Conservation (phyloP, 148 eudicot genomes). For the Euryodendron excelsum region DNA sequence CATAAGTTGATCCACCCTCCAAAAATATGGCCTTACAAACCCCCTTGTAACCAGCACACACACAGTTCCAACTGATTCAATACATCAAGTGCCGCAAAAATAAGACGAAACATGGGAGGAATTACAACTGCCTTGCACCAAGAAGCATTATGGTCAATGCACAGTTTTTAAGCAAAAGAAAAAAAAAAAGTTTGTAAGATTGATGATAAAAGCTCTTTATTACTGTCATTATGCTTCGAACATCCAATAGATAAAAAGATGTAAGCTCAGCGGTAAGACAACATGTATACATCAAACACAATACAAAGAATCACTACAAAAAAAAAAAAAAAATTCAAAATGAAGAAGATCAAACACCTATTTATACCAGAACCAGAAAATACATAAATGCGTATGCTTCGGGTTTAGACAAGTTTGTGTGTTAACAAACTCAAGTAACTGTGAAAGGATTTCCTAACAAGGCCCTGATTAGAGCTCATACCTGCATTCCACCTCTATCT, state of each 20-base stretch:
- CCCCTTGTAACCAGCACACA: too few relatives aligned
- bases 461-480: background rate
- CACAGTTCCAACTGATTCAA: too few relatives aligned
- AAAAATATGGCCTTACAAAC: too few relatives aligned
- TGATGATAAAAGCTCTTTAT: too few relatives aligned
- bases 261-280: conserved; percentile 10
- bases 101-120: too few relatives aligned
- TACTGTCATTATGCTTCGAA: background rate
- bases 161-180: too few relatives aligned
- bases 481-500: conserved; percentile 1
- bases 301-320: conserved; percentile 25
- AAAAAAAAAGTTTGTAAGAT: too few relatives aligned
- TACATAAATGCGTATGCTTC: background rate
- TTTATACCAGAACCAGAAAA: background rate
- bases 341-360: background rate
- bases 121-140: too few relatives aligned
- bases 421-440: background rate
- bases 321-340: conserved; percentile 5
- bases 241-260: background rate
- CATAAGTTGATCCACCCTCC: too few relatives aligned
- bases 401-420: background rate
- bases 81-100: too few relatives aligned
- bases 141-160: too few relatives aligned
- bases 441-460: background rate
- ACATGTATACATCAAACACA: conserved; percentile 13